Conservation (phyloP, 2,329 filamentous ascomycete genomes). For the Penicillium sclerotiorum region DNA sequence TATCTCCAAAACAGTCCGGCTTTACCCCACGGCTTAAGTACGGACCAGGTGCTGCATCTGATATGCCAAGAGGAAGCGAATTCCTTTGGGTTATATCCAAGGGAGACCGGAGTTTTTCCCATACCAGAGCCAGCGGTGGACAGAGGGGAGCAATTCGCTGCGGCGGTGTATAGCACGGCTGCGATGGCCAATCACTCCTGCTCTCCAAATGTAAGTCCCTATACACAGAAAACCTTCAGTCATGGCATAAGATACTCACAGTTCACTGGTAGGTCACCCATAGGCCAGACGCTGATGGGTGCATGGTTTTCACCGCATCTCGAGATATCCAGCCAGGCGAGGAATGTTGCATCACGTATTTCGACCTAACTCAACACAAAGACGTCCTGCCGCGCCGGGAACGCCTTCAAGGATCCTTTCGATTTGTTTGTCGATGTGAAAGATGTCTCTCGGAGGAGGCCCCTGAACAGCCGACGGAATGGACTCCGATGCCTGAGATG, state of each 20-base stretch:
- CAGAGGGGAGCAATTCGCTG: constrained; percentile 26
- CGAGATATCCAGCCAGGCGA: constrained; percentile 32
- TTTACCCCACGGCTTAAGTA: constrained; percentile 21
- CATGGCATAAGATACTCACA: constrained; percentile 7
- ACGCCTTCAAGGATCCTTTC: constrained; percentile 29
- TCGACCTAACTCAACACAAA: constrained; percentile 28
- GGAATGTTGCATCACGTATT: constrained; percentile 40
- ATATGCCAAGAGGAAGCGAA: constrained; percentile 31
- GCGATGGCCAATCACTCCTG: constrained; percentile 30
- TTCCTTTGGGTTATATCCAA: constrained; percentile 29
- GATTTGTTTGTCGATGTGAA: constrained; percentile 33
- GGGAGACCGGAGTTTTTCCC: constrained; percentile 24
- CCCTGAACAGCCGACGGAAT: constrained; percentile 8
- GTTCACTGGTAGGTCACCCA: constrained; percentile 26
- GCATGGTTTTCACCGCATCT: constrained; percentile 35
- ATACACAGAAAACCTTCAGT: too few species aligned
- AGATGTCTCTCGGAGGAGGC: constrained; percentile 29
- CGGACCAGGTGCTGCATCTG: constrained; percentile 23
- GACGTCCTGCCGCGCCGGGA: constrained; percentile 25
- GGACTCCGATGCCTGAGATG: constrained; percentile 26
- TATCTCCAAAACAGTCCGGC: constrained; percentile 27
- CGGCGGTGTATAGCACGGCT: constrained; percentile 27
- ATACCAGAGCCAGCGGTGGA: constrained; percentile 10
- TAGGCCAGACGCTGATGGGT: constrained; percentile 32
- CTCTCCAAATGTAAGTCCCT: constrained; percentile 25